Evolutionary conservation across 2,329 filamentous ascomycete species (phyloP), one percentile per base, ranked within the genome.

Genomic region (Pseudogymnoascus sp.): DNA sequence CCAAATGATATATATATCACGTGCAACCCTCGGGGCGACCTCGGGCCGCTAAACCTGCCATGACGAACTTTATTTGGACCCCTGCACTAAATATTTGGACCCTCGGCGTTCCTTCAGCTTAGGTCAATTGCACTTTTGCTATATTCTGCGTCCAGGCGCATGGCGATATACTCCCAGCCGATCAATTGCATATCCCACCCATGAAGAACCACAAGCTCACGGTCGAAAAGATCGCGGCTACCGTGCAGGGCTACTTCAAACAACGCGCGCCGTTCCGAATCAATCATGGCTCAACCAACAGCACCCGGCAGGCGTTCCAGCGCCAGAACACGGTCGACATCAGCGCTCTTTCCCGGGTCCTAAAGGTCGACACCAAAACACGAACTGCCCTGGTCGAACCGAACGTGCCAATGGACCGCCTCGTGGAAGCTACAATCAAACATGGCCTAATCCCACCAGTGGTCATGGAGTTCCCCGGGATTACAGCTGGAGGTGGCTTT

Each of bases 401-500:
- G 0, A 90, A 89, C 67, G 86, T 90, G 3, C 78, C 85, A 0
- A 89, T 90, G 86, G 86, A 88, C 64, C 75, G 76, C 0, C 77
- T 90, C 1, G 81, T 89, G 0, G 78, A 82, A 61, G 83, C 80
- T 1, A 85, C 85, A 0, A 68, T 86, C 56, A 72, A 75, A 4
- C 70, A 83, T 59, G 82, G 82, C 0, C 75, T 89, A 0, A 73
- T 90, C 0, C 86, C 82, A 0, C 82, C 81, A 0, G 85, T 90
- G 0, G 85, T 90, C 3, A 89, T 89, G 83, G 87, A 90, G 68
- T 87, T 90, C 60, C 86, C 86, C 0, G 85, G 85, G 0, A 90
- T 89, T 66, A 90, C 87, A 0, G 83, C 82, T 0, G 87, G 87
- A 12, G 87, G 87, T 2, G 86, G 84, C 0, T 89, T 87, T 70